Conservation (phyloP, 2,329 filamentous ascomycete species). For the Beauveria scarabaeidicola region DNA sequence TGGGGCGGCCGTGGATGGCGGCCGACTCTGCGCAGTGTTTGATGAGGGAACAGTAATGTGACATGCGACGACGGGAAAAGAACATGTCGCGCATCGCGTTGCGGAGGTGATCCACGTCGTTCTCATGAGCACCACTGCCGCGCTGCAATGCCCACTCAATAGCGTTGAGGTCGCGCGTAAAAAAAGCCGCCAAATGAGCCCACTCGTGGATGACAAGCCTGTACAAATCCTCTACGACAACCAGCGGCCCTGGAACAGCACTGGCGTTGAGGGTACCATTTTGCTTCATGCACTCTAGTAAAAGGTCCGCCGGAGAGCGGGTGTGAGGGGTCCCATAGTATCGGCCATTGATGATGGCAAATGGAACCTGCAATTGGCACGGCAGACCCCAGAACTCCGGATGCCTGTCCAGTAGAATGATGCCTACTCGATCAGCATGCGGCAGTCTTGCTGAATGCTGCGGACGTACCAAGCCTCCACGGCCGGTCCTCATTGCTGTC, state of each 20-base stretch:
- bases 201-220: slow-evolving; percentile 8
- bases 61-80: slow-evolving; percentile 10
- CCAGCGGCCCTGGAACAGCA: background rate
- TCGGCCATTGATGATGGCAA: slow-evolving; percentile 5
- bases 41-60: slow-evolving; percentile 6
- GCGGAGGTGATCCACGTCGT: slow-evolving; percentile 3
- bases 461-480: slow-evolving; percentile 8
- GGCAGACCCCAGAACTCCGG: slow-evolving; percentile 9
- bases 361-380: slow-evolving; percentile 1
- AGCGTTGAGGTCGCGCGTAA: slow-evolving; percentile 12
- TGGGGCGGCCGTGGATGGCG: background rate
- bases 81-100: slow-evolving; percentile 12
- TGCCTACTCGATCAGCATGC: background rate
- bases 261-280: background rate
- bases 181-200: slow-evolving; percentile 9
- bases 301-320: background rate
- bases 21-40: background rate
- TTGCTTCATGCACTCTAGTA: slow-evolving; percentile 5
- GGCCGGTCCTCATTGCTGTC: background rate
- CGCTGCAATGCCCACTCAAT: slow-evolving; percentile 13
- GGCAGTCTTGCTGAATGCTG: background rate
- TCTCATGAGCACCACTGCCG: slow-evolving; percentile 1
- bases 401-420: slow-evolving; percentile 7
- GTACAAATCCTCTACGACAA: slow-evolving; percentile 8
- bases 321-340: slow-evolving; percentile 5